phyloP scores from a whole-genome alignment of 805 yeast species.

The Lipomyces japonicus region DNA sequence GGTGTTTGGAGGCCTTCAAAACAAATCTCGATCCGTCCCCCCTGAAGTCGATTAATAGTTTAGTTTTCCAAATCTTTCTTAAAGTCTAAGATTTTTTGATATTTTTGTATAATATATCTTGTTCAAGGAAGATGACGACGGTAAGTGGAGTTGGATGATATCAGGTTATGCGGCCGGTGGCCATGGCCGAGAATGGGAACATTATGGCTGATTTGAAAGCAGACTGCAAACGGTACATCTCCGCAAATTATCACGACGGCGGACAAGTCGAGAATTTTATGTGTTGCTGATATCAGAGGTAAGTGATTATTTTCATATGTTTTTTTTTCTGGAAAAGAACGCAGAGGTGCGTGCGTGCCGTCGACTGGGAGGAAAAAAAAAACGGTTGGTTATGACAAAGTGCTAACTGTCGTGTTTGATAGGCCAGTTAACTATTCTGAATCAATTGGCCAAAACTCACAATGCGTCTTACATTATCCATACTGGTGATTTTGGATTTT shows the following conservation, averaged over 20 bases:
- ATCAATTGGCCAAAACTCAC: slow-evolving; percentile 47
- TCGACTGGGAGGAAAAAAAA: neutral
- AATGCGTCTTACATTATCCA: slow-evolving; percentile 56
- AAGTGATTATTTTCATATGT: slow-evolving; percentile 1
- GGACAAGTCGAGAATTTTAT: slow-evolving; percentile 17
- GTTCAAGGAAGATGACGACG: neutral
- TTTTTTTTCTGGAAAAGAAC: neutral
- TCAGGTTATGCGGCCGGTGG: neutral
- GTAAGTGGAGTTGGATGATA: neutral
- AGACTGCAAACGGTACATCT: slow-evolving; percentile 21
- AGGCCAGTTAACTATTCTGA: slow-evolving; percentile 48
- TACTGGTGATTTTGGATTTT: slow-evolving; percentile 78
- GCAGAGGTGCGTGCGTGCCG: neutral
- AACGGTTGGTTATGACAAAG: neutral
- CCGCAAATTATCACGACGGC: slow-evolving; percentile 8
- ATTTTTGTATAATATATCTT: too few relatives aligned
- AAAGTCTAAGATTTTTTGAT: too few relatives aligned
- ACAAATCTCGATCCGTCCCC: too few relatives aligned
- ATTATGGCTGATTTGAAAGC: neutral
- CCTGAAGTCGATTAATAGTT: too few relatives aligned
- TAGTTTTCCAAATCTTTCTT: too few relatives aligned
- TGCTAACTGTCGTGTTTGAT: neutral
- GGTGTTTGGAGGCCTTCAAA: too few relatives aligned
- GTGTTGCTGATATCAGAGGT: slow-evolving; percentile 28
- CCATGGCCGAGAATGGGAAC: neutral